A percentile compares a stretch with the other conserved stretches of the same genome.
Conservation (phyloP, 2,329 filamentous ascomycete genomes). For the Colletotrichum magnum region DNA sequence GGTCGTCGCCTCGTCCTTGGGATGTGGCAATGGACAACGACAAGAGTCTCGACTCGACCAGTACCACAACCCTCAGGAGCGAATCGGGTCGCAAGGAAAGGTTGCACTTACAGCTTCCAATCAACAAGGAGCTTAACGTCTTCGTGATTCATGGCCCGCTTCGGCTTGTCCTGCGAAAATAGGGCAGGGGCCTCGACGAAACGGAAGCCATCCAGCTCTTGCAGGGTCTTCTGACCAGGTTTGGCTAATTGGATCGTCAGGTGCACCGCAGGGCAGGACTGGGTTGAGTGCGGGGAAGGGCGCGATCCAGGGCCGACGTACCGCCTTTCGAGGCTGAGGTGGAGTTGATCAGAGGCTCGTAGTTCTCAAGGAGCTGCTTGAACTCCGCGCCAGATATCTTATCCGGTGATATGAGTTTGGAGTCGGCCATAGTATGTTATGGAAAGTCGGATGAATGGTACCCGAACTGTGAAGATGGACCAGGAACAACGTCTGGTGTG, state of each 20-base stretch:
- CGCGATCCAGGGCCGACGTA: slow-evolving; percentile 47
- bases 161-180: slow-evolving; percentile 56
- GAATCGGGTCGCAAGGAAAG: slow-evolving; percentile 6
- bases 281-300: slow-evolving; percentile 16
- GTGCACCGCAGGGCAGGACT: slow-evolving; percentile 31
- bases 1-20: background rate
- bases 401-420: slow-evolving; percentile 30
- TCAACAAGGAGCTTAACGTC: slow-evolving; percentile 74
- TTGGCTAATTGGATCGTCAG: slow-evolving; percentile 55
- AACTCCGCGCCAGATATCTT: slow-evolving; percentile 53
- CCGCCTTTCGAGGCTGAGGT: slow-evolving; percentile 62
- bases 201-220: slow-evolving; percentile 72
- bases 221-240: slow-evolving; percentile 64
- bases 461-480: background rate
- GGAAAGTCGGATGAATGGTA: background rate
- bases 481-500: background rate
- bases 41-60: background rate
- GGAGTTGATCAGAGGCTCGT: slow-evolving; percentile 56
- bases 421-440: slow-evolving; percentile 19
- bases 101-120: slow-evolving; percentile 76
- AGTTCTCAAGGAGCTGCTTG: slow-evolving; percentile 52
- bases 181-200: slow-evolving; percentile 65
- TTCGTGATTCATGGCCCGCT: slow-evolving; percentile 63
- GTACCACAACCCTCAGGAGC: background rate
- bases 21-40: background rate